phyloP scores from a whole-genome alignment of 106 monocot genomes.

The Allium sativum region DNA sequence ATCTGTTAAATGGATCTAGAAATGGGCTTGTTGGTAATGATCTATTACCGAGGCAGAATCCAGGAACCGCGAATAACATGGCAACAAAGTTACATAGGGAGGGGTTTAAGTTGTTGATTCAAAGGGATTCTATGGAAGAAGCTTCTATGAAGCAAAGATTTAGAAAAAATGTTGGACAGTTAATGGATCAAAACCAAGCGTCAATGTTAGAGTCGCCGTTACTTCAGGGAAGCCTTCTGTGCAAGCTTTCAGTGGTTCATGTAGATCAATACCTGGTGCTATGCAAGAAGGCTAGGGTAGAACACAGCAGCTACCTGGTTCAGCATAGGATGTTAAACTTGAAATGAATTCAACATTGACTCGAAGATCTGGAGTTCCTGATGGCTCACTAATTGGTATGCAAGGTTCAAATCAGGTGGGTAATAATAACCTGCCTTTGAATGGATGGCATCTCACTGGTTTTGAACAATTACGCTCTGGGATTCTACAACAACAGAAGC shows the following conservation, averaged over 20 bases:
- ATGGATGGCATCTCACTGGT: too few species aligned
- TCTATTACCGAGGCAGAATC: constrained; percentile 52
- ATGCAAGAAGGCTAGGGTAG: constrained; percentile 63
- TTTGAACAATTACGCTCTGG: too few species aligned
- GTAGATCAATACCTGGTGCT: constrained; percentile 47
- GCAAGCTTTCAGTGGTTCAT: constrained; percentile 68
- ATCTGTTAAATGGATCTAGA: constrained; percentile 47
- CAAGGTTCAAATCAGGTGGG: too few species aligned
- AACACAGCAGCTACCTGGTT: constrained; percentile 62
- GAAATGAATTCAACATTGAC: constrained; percentile 71
- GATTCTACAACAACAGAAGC: too few species aligned
- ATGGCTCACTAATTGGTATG: constrained; percentile 73
- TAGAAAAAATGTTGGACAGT: constrained; percentile 19
- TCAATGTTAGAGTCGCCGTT: constrained; percentile 46
- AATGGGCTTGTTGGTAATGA: constrained; percentile 53
- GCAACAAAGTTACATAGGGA: constrained; percentile 84
- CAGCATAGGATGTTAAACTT: constrained; percentile 66
- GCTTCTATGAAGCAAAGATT: constrained; percentile 38
- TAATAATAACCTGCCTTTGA: constrained; percentile 1
- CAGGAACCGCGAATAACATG: constrained; percentile 65
- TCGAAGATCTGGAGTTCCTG: constrained; percentile 55
- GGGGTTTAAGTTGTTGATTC: constrained; percentile 50
- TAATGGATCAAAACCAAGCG: constrained; percentile 50
- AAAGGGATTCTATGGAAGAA: constrained; percentile 61
- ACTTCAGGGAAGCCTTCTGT: constrained; percentile 17